Conservation (phyloP, 805 yeast genomes). For the Candida odintsovae region DNA sequence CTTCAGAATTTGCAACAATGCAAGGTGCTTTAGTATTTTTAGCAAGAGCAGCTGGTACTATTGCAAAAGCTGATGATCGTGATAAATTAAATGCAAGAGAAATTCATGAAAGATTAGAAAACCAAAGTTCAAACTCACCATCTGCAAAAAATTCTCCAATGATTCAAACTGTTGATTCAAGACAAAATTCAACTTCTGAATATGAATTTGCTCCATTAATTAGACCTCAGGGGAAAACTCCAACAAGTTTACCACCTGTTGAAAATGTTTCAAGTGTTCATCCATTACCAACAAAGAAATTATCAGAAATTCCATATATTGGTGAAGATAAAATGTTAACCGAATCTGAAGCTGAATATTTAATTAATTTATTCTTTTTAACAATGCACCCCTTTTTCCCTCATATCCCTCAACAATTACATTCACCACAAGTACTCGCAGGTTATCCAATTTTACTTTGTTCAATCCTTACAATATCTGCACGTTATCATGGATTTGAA, state of each 20-base stretch:
- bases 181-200: constrained; percentile 7
- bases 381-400: constrained; percentile 91
- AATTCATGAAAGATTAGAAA: constrained; percentile 43
- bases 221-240: constrained; percentile 17
- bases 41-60: constrained; percentile 76
- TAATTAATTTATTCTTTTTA: constrained; percentile 58
- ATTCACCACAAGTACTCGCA: constrained; percentile 57
- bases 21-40: constrained; percentile 64
- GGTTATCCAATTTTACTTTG: constrained; percentile 78
- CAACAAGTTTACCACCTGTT: constrained; percentile 26
- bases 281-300: constrained; percentile 30
- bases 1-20: constrained; percentile 29
- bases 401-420: constrained; percentile 70
- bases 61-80: constrained; percentile 62
- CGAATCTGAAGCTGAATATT: constrained; percentile 52
- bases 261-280: constrained; percentile 26
- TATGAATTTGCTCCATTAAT: constrained; percentile 20
- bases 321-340: constrained; percentile 51
- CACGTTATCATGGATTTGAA: constrained; percentile 65
- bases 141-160: constrained; percentile 4
- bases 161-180: not conserved
- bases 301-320: constrained; percentile 62
- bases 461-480: constrained; percentile 72
- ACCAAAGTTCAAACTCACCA: constrained; percentile 14
- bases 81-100: constrained; percentile 51